Percentiles rank a stretch among this genome's conserved stretches.
Evolutionary conservation across 1,284 basidiomycete species (phyloP).

Genomic region (Neonothopanus nambi): DNA sequence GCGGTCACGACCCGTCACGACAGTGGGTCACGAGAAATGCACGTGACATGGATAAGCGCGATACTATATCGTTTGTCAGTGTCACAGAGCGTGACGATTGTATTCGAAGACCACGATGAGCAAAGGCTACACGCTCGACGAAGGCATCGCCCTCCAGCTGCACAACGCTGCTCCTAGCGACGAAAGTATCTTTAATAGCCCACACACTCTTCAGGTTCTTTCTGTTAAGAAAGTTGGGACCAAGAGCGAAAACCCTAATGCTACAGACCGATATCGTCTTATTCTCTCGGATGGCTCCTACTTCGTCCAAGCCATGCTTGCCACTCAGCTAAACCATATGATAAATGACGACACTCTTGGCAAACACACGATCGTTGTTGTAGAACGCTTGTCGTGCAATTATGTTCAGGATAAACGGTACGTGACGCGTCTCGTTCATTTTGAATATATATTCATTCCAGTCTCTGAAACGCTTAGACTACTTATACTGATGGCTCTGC

Average conservation of each 20-base stretch:
- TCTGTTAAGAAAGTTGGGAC: conserved; percentile 73
- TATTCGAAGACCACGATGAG: conserved; percentile 28
- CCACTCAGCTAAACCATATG: conserved; percentile 85
- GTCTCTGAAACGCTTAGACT: conserved; percentile 49
- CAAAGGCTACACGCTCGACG: conserved; percentile 45
- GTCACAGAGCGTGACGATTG: conserved; percentile 18
- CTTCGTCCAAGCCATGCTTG: conserved; percentile 93
- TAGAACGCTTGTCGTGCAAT: conserved; percentile 85
- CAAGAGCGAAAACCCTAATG: conserved; percentile 40
- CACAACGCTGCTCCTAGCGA: conserved; percentile 48
- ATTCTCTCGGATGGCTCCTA: conserved; percentile 81
- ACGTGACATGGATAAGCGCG: conserved; percentile 1
- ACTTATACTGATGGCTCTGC: conserved; percentile 81
- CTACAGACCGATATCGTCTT: conserved; percentile 64
- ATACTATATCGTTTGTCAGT: conserved; percentile 22
- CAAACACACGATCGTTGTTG: conserved; percentile 73
- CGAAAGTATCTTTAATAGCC: conserved; percentile 49
- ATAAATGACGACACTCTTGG: conserved; percentile 71
- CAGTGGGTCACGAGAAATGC: not conserved
- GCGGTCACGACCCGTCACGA: too few relatives aligned
- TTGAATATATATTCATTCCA: not conserved
- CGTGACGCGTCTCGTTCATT: conserved; percentile 26
- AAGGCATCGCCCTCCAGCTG: conserved; percentile 58
- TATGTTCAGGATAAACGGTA: conserved; percentile 83
- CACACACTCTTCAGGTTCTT: conserved; percentile 78